phyloP scores from a whole-genome alignment of 768 basidiomycete species.

The Heimioporus sp. region DNA sequence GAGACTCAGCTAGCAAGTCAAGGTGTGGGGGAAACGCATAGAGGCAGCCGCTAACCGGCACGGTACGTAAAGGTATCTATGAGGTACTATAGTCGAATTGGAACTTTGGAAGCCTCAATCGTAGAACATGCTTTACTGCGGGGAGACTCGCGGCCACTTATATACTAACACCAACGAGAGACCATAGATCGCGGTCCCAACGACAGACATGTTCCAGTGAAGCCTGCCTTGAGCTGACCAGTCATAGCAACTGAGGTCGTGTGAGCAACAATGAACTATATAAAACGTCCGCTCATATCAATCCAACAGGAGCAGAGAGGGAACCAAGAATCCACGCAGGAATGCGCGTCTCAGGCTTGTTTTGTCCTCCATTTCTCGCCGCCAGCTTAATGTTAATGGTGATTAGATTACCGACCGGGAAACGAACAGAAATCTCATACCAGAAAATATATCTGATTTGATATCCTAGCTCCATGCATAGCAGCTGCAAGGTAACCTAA shows the following conservation, averaged over 20 bases:
- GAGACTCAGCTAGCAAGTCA: not conserved
- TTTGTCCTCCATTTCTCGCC: conserved; percentile 54
- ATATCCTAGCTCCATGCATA: conserved; percentile 46
- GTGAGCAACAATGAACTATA: not conserved
- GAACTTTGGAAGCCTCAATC: conserved; percentile 42
- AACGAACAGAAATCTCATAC: conserved; percentile 30
- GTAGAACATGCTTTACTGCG: not conserved
- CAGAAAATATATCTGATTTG: conserved; percentile 44
- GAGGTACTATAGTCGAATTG: conserved; percentile 66
- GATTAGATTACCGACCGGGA: not conserved
- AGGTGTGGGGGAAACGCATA: conserved; percentile 35
- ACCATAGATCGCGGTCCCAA: conserved; percentile 57
- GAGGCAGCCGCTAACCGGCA: conserved; percentile 63
- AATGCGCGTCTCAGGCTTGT: conserved; percentile 73
- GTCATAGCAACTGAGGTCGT: conserved; percentile 62
- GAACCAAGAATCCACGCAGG: conserved; percentile 70
- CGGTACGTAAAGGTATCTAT: conserved; percentile 70
- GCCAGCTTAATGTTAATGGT: conserved; percentile 38
- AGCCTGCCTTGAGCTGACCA: conserved; percentile 69
- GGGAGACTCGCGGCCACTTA: conserved; percentile 29
- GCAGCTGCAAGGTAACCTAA: conserved; percentile 52
- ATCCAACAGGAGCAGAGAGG: conserved; percentile 64
- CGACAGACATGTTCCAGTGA: conserved; percentile 79
- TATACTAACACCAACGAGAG: conserved; percentile 63
- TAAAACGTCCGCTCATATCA: conserved; percentile 48